Evolutionary conservation across 2,329 filamentous ascomycete genomes (phyloP), one percentile per base, ranked within the genome.

Genomic region (Orbilia oligospora): DNA sequence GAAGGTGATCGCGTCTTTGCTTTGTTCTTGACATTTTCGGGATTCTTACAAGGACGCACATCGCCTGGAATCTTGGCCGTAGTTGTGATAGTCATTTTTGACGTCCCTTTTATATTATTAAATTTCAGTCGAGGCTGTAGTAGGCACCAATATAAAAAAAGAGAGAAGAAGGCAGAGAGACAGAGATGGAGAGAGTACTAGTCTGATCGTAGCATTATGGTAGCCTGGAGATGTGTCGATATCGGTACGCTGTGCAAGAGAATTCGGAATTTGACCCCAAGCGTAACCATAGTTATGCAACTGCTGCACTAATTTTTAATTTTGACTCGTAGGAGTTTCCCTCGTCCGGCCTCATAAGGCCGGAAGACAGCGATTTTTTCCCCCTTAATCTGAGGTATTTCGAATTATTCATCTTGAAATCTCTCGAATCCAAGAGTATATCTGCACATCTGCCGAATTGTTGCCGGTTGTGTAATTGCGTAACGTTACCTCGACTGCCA

Each of bases 301-400:
- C n/a, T 30, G 27, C 6, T 30, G 27, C 27, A 30, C 3, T 3
- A 30, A 30, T 8, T 44, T 41, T 61, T n/a, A n/a, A 12, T 8
- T 44, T 41, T 61, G 36, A n/a, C 20, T 8, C 36, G 24, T 12
- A 61, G 24, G n/a, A 27, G 56, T 33, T 20, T 27, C 36, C 3
- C 20, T 12, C 12, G 20, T 61, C 16, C 4, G 33, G 12, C 56
- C 56, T 61, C 20, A 20, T 61, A 61, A 61, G 36, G 20, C 56
- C 36, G 18, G 18, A 36, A 44, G n/a, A 8, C 20, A 3, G 14
- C 8, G 20, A 14, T 5, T 10, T 8, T 14, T n/a, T 24, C 12
- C n/a, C n/a, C n/a, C 24, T 5, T 20, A 20, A 44, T 41, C 56
- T 61, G 36, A 44, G 36, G 20, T 36, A 61, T 61, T 61, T 61